A percentile compares a stretch with the other conserved stretches of the same genome.
Evolutionary conservation across 31 red algal genomes (phyloP).

Genomic region (Asparagopsis taxiformis): DNA sequence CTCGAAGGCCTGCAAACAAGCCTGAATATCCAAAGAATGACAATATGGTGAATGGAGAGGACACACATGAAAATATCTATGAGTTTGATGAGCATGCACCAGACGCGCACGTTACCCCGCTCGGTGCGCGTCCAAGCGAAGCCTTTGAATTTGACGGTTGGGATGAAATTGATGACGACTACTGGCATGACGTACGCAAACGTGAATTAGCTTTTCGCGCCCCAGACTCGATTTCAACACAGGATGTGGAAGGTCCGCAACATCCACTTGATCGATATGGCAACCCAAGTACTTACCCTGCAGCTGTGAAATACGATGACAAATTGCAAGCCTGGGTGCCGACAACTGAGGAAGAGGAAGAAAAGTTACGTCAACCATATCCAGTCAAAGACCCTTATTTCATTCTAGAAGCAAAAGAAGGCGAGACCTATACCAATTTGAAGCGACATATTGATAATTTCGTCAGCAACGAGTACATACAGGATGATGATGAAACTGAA

Average conservation of each 20-base stretch:
- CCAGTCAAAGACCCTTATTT: slow-evolving; percentile 47
- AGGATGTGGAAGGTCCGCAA: slow-evolving; percentile 3
- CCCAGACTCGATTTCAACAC: neutral
- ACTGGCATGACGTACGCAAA: slow-evolving; percentile 18
- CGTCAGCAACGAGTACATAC: neutral
- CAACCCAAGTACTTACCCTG: slow-evolving; percentile 21
- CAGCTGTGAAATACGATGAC: slow-evolving; percentile 40
- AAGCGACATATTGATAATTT: neutral
- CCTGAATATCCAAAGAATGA: too few relatives aligned
- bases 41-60: too few relatives aligned
- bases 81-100: too few relatives aligned
- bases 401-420: slow-evolving; percentile 23
- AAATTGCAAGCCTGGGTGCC: slow-evolving; percentile 37
- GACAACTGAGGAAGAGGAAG: slow-evolving; percentile 47
- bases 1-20: too few relatives aligned
- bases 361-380: slow-evolving; percentile 8
- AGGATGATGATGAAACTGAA: neutral
- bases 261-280: slow-evolving; percentile 35
- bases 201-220: slow-evolving; percentile 8
- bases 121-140: too few relatives aligned
- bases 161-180: too few relatives aligned
- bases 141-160: too few relatives aligned
- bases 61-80: too few relatives aligned
- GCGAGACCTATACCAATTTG: slow-evolving; percentile 23
- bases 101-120: too few relatives aligned